A percentile compares a stretch with the other conserved stretches of the same genome.
Evolutionary conservation across 129 eudicot genomes (phyloP).

Genomic region (Chrysanthemum makinoi): DNA sequence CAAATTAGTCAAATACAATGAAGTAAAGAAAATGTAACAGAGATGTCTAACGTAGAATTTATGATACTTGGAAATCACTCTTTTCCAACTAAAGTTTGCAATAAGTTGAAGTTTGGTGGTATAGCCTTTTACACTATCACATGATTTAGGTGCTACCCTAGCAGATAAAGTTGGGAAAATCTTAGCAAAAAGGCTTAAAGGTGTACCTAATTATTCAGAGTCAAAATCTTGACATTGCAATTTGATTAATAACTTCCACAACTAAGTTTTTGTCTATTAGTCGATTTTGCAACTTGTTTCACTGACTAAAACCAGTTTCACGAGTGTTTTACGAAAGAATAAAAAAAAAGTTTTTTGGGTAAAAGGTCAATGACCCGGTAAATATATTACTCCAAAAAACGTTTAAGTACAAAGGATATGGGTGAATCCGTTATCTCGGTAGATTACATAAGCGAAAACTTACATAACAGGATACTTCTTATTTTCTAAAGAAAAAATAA

Average conservation of each 20-base stretch:
- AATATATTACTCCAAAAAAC: no score
- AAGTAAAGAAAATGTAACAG: slow-evolving; percentile 1
- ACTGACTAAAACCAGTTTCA: neutral
- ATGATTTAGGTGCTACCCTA: slow-evolving; percentile 30
- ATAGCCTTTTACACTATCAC: slow-evolving; percentile 31
- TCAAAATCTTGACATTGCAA: slow-evolving; percentile 6
- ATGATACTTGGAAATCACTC: slow-evolving; percentile 37
- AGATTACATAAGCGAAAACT: no score
- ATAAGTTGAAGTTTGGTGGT: slow-evolving; percentile 38
- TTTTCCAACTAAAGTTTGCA: slow-evolving; percentile 29
- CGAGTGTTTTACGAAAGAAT: neutral
- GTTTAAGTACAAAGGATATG: no score
- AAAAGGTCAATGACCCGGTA: no score
- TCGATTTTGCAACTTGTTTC: no score
- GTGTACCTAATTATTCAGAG: slow-evolving; percentile 18
- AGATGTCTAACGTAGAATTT: slow-evolving; percentile 2
- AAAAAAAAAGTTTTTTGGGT: no score
- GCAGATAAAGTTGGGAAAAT: slow-evolving; percentile 21
- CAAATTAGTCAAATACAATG: neutral
- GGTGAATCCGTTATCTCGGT: no score
- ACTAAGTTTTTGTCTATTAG: neutral
- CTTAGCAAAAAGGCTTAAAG: slow-evolving; percentile 18
- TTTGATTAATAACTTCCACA: neutral
- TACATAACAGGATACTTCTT: no score
- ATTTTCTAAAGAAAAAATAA: no score